Percentiles rank a stretch among this genome's conserved stretches.
phyloP scores from a whole-genome alignment of 169 alveolate species.

The Plasmodium ovale region DNA sequence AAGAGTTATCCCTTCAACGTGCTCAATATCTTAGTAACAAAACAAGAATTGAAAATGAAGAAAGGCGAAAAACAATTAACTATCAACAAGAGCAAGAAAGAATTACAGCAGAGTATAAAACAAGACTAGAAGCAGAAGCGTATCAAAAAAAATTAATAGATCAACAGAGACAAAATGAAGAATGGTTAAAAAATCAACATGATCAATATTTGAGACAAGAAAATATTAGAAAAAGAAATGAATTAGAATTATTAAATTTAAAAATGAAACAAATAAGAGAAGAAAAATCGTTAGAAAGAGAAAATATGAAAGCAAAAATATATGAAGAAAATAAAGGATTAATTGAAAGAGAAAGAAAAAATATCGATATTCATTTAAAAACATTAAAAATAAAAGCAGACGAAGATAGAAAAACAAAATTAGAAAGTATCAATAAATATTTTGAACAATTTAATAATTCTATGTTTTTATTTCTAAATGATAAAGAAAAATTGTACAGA shows the following conservation, averaged over 20 bases:
- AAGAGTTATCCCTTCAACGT: conserved; percentile 81
- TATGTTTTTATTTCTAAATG: conserved; percentile 82
- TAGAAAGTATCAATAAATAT: conserved; percentile 89
- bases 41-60: conserved; percentile 92
- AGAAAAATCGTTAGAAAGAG: conserved; percentile 90
- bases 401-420: conserved; percentile 92
- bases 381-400: conserved; percentile 89
- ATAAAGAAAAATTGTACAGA: conserved; percentile 83
- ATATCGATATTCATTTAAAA: conserved; percentile 86
- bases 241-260: conserved; percentile 86
- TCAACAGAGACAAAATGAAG: conserved; percentile 94
- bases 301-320: conserved; percentile 89
- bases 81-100: conserved; percentile 95
- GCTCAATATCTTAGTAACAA: conserved; percentile 81
- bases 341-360: conserved; percentile 87
- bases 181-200: conserved; percentile 93
- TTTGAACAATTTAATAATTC: conserved; percentile 89
- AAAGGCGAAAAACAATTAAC: conserved; percentile 91
- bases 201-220: conserved; percentile 93
- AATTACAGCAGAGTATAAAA: conserved; percentile 94
- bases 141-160: conserved; percentile 93
- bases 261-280: conserved; percentile 84
- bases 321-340: conserved; percentile 88
- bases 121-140: conserved; percentile 93
- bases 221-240: conserved; percentile 90